Percentiles rank a stretch among this genome's conserved stretches.
Conservation (phyloP, 1,284 basidiomycete genomes). For the Malassezia yamatoensis region DNA sequence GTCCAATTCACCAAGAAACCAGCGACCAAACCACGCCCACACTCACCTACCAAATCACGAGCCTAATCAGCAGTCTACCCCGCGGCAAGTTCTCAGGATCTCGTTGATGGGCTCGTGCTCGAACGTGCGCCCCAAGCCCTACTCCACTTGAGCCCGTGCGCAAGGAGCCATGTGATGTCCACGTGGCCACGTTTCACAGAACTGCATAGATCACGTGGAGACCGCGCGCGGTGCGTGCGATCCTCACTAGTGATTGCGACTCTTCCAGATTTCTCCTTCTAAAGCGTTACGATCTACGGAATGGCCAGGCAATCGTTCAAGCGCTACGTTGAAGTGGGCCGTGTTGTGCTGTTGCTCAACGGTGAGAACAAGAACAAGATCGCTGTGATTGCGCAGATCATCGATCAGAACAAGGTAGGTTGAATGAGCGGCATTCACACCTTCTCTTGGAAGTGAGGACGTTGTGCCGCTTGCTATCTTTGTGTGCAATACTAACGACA, state of each 20-base stretch:
- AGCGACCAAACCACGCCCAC: no score
- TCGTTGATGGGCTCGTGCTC: no score
- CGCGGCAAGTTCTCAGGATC: no score
- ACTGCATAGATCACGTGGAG: conserved; percentile 7
- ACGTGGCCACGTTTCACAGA: conserved; percentile 1
- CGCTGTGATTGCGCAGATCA: conserved; percentile 91
- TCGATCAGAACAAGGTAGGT: conserved; percentile 94
- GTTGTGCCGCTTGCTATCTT: neutral
- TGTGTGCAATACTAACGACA: conserved; percentile 44
- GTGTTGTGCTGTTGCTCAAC: conserved; percentile 87
- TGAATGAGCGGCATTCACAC: neutral
- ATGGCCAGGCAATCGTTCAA: conserved; percentile 56
- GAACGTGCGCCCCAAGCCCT: neutral
- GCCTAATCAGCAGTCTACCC: no score
- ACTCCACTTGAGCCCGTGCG: neutral
- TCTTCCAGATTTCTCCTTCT: conserved; percentile 13
- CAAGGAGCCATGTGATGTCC: neutral
- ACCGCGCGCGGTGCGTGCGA: neutral
- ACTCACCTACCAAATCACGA: no score
- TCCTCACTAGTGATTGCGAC: neutral
- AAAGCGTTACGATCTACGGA: conserved; percentile 1
- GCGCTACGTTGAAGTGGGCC: conserved; percentile 96
- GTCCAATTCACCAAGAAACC: no score
- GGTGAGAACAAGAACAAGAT: conserved; percentile 79
- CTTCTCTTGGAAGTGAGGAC: neutral